A percentile compares a stretch with the other conserved stretches of the same genome.
Conservation (phyloP, 2,329 filamentous ascomycete species). For the Fusarium nurragi region DNA sequence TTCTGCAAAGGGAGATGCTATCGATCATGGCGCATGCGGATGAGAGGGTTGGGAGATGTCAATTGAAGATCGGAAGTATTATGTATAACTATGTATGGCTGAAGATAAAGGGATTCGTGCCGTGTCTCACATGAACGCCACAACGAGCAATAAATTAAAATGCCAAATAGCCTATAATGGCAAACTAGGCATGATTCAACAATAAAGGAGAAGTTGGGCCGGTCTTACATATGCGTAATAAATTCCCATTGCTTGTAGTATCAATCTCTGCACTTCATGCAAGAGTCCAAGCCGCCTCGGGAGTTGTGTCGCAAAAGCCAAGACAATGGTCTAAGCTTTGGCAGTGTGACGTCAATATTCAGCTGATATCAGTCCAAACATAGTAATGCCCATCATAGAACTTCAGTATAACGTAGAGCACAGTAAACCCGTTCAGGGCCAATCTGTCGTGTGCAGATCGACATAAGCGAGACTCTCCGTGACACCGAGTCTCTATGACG, state of each 20-base stretch:
- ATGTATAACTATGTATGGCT: not conserved
- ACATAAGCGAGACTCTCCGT: not conserved
- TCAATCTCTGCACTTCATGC: conserved; percentile 9
- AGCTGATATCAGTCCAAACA: not conserved
- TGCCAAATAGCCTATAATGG: not conserved
- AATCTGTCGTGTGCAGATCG: not conserved
- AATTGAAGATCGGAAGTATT: not conserved
- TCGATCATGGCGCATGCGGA: not conserved
- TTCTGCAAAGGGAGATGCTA: not conserved
- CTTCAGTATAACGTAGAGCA: too few species aligned
- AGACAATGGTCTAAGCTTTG: conserved; percentile 1
- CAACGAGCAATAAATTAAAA: not conserved
- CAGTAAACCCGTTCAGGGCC: not conserved
- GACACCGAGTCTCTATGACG: not conserved
- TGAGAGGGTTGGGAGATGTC: not conserved
- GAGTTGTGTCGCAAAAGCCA: conserved; percentile 8
- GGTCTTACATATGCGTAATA: not conserved
- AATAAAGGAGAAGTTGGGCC: not conserved
- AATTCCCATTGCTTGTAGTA: not conserved
- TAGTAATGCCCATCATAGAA: too few species aligned
- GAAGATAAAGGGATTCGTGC: not conserved
- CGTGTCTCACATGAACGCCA: not conserved
- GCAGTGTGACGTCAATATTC: conserved; percentile 28
- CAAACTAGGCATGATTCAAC: not conserved
- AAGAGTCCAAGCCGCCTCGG: not conserved